phyloP scores from a whole-genome alignment of 2,329 filamentous ascomycete species.

The Lojkania enalia region DNA sequence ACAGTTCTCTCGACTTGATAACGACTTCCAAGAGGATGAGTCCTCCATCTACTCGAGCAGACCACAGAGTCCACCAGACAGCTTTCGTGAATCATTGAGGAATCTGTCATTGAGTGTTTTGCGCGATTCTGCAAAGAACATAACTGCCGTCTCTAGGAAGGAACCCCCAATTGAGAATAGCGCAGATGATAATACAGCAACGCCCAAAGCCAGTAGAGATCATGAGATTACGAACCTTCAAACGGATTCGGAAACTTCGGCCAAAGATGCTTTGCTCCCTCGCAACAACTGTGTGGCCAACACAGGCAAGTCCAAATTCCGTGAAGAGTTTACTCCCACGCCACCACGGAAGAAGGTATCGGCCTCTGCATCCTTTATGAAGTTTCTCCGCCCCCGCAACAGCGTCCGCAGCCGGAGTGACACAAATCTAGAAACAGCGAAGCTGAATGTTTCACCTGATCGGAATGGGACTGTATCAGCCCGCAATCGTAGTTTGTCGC shows the following conservation, averaged over 20 bases:
- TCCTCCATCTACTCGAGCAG: conserved; percentile 49
- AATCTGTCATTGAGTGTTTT: conserved; percentile 19
- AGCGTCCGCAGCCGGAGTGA: conserved; percentile 40
- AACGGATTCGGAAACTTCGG: conserved; percentile 1
- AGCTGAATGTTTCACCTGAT: conserved; percentile 28
- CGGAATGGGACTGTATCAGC: conserved; percentile 12
- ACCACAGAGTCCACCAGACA: conserved; percentile 42
- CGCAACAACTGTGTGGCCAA: conserved; percentile 36
- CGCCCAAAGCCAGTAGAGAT: conserved; percentile 21
- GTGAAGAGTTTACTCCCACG: conserved; percentile 41
- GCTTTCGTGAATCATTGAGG: conserved; percentile 28
- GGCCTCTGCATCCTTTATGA: conserved; percentile 32
- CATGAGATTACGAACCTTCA: conserved; percentile 15
- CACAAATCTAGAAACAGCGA: conserved; percentile 21
- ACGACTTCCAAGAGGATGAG: conserved; percentile 15
- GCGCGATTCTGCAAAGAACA: conserved; percentile 10
- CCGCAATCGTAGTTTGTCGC: conserved; percentile 33
- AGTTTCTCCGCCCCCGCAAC: conserved; percentile 31
- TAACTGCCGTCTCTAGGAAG: too few species aligned
- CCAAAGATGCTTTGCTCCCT: conserved; percentile 7
- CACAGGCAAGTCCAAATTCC: conserved; percentile 41
- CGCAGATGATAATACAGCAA: conserved; percentile 16
- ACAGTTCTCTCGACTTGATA: conserved; percentile 12
- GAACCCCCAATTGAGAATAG: neutral
- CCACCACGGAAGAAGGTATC: conserved; percentile 31